A percentile compares a stretch with the other conserved stretches of the same genome.
These are phyloP conservation scores for Lachancea thermotolerans DNA, from an alignment of 805 yeast species.

Conservation along the genomic window DNA sequence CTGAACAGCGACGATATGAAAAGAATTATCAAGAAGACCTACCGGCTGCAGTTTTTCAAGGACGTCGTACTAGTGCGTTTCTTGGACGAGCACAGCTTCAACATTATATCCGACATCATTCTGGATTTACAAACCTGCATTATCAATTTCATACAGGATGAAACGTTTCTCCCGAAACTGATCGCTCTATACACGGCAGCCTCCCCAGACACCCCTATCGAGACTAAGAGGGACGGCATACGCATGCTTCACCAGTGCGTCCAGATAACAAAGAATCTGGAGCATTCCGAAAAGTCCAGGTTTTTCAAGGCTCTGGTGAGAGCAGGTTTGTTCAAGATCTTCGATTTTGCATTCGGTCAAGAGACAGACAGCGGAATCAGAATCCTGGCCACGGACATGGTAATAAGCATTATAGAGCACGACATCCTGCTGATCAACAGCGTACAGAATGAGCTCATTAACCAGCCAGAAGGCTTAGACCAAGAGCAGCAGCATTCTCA, in stretches of 20 bases:
- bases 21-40: constrained; percentile 62
- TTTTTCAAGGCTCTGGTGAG: constrained; percentile 60
- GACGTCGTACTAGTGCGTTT: constrained; percentile 81
- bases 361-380: constrained; percentile 37
- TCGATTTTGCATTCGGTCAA: constrained; percentile 64
- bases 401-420: constrained; percentile 76
- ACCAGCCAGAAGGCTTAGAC: constrained; percentile 7
- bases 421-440: constrained; percentile 57
- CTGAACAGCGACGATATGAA: constrained; percentile 44
- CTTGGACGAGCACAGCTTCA: constrained; percentile 73
- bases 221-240: constrained; percentile 60
- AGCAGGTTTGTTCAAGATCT: constrained; percentile 61
- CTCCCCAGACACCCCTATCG: constrained; percentile 8
- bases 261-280: constrained; percentile 62
- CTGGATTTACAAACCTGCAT: constrained; percentile 29
- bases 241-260: constrained; percentile 75
- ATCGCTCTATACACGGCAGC: constrained; percentile 45
- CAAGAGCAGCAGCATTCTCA: constrained; percentile 9
- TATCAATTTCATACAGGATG: constrained; percentile 29
- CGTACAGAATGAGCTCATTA: constrained; percentile 17
- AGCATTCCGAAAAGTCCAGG: constrained; percentile 53
- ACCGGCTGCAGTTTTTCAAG: constrained; percentile 69
- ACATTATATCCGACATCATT: constrained; percentile 45
- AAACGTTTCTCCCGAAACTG: constrained; percentile 46
- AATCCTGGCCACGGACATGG: constrained; percentile 70